Percentiles rank a stretch among this genome's conserved stretches.
Evolutionary conservation across 345 rosid genomes (phyloP).

Genomic region (Salix viminalis): DNA sequence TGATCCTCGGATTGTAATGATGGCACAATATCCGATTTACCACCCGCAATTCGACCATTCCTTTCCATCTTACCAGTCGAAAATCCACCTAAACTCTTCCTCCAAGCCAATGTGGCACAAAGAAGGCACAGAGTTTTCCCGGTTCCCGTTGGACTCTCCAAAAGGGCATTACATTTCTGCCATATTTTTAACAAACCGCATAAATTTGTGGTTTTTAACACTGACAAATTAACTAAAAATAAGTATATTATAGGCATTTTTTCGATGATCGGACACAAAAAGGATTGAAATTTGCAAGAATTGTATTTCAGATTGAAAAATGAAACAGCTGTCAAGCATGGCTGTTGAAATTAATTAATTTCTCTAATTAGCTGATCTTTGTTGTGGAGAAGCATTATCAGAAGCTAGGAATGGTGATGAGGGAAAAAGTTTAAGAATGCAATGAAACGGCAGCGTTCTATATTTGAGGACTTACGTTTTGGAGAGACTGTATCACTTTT

Average conservation of each 20-base stretch:
- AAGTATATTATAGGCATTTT: no score
- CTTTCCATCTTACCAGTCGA: conserved; percentile 45
- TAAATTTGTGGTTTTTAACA: background rate
- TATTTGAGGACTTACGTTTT: conserved; percentile 44
- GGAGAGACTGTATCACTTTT: conserved; percentile 80
- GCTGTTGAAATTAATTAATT: background rate
- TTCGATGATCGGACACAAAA: background rate
- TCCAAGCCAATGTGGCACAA: conserved; percentile 97
- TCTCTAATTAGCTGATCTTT: background rate
- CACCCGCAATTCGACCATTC: conserved; percentile 26
- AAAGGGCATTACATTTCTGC: conserved; percentile 82
- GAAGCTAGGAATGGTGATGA: background rate
- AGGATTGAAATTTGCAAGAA: background rate
- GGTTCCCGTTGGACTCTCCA: conserved; percentile 98
- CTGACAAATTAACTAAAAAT: background rate
- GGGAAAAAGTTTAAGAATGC: background rate
- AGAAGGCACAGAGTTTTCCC: conserved; percentile 94
- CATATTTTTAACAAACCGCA: background rate
- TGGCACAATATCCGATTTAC: conserved; percentile 21
- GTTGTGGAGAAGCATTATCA: background rate
- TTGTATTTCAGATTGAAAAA: background rate
- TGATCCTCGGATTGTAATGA: conserved; percentile 25
- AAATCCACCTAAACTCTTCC: conserved; percentile 80
- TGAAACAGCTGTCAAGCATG: background rate
- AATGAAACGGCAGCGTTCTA: background rate